phyloP scores from a whole-genome alignment of 192 early-diverging fungal species.

The Spizellomyces punctatus region DNA sequence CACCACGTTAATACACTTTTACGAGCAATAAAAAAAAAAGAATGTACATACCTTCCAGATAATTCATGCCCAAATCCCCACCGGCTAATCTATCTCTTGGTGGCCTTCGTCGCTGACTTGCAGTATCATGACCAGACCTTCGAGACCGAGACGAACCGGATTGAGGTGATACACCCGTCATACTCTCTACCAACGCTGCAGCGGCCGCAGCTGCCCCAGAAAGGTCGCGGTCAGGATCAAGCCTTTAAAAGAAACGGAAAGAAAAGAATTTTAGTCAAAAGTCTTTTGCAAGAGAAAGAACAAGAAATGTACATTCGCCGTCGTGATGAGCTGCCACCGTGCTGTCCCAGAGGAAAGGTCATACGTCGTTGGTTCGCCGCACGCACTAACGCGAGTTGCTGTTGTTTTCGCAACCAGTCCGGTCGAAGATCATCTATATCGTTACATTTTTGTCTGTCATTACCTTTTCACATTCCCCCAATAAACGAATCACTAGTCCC shows the following conservation, averaged over 20 bases:
- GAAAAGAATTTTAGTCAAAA: no score
- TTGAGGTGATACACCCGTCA: neutral
- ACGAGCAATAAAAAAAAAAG: conserved; percentile 2
- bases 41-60: conserved; percentile 28
- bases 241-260: no score
- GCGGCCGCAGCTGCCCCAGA: conserved; percentile 25
- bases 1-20: neutral
- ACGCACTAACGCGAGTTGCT: conserved; percentile 39
- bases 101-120: neutral
- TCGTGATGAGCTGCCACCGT: neutral
- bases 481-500: neutral
- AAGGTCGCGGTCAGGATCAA: conserved; percentile 15
- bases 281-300: no score
- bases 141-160: neutral
- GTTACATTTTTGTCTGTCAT: no score
- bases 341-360: conserved; percentile 27
- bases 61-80: conserved; percentile 16
- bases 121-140: neutral
- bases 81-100: neutral
- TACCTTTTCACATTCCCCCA: no score
- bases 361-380: conserved; percentile 28
- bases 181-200: conserved; percentile 27
- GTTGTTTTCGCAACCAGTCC: conserved; percentile 61
- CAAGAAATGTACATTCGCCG: conserved; percentile 5
- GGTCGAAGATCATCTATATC: conserved; percentile 70